A percentile compares a stretch with the other conserved stretches of the same genome.
Evolutionary conservation across 495 filamentous ascomycete species (phyloP).

Genomic region (Penicillium robsamsonii): DNA sequence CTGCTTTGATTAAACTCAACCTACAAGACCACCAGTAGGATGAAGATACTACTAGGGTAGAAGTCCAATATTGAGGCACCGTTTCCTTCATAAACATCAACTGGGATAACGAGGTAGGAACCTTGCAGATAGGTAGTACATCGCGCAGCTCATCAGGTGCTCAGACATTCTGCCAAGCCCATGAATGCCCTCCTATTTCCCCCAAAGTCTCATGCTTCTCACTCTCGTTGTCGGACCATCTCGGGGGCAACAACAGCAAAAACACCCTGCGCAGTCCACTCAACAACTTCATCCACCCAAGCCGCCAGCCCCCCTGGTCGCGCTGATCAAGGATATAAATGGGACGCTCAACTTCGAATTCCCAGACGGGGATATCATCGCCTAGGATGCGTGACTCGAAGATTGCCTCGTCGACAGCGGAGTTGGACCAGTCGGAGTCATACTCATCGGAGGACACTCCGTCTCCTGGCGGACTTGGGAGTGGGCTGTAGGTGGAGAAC

Average conservation of each 20-base stretch:
- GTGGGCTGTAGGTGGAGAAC: background rate
- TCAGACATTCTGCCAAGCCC: background rate
- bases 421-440: background rate
- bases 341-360: constrained; percentile 4
- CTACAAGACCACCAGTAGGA: background rate
- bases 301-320: background rate
- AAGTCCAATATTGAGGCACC: too few species aligned
- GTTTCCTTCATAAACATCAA: background rate
- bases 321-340: background rate
- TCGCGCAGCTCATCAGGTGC: background rate
- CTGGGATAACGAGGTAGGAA: background rate
- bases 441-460: background rate
- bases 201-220: background rate
- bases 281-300: constrained; percentile 11
- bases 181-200: background rate
- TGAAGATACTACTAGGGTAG: background rate
- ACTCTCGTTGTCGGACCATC: background rate
- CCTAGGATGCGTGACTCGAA: background rate
- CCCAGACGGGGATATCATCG: constrained; percentile 1
- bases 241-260: background rate
- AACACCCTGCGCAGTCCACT: constrained; percentile 3
- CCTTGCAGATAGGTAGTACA: background rate
- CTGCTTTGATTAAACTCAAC: background rate
- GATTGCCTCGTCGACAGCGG: background rate
- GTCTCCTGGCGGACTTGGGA: background rate